A percentile compares a stretch with the other conserved stretches of the same genome.
phyloP scores from a whole-genome alignment of 495 filamentous ascomycete species.

The Neurospora sp. region DNA sequence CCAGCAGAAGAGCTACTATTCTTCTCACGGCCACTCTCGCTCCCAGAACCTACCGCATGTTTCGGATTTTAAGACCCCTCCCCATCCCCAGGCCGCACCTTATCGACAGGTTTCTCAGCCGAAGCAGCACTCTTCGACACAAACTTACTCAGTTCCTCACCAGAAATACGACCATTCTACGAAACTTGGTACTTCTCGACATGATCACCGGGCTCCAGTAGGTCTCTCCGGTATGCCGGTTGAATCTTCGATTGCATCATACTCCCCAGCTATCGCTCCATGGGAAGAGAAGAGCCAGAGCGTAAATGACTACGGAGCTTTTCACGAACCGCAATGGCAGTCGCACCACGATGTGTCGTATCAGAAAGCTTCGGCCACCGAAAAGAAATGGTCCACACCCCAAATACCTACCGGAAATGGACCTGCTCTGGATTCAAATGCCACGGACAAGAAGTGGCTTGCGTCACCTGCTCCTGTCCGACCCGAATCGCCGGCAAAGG shows the following conservation, averaged over 20 bases:
- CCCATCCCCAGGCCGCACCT: background rate
- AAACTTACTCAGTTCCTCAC: too few species aligned
- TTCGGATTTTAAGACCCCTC: background rate
- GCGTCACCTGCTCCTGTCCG: accelerated
- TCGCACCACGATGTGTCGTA: background rate
- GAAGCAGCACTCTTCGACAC: background rate
- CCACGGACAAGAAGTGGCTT: background rate
- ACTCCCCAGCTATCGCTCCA: background rate
- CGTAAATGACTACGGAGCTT: background rate
- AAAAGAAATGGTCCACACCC: background rate
- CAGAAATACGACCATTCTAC: too few species aligned
- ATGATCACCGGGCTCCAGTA: background rate
- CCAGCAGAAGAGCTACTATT: accelerated
- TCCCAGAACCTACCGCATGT: background rate
- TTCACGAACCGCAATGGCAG: too few species aligned
- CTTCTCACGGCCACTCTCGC: background rate
- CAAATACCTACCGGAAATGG: background rate
- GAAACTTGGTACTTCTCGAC: too few species aligned
- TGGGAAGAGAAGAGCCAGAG: background rate
- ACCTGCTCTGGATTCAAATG: accelerated
- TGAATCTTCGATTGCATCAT: background rate
- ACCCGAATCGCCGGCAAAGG: background rate
- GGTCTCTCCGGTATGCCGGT: background rate
- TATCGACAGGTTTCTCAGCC: background rate
- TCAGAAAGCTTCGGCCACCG: accelerated